Percentiles rank a stretch among this genome's conserved stretches.
Conservation (phyloP, 2,329 filamentous ascomycete genomes). For the Fusarium miscanthi region DNA sequence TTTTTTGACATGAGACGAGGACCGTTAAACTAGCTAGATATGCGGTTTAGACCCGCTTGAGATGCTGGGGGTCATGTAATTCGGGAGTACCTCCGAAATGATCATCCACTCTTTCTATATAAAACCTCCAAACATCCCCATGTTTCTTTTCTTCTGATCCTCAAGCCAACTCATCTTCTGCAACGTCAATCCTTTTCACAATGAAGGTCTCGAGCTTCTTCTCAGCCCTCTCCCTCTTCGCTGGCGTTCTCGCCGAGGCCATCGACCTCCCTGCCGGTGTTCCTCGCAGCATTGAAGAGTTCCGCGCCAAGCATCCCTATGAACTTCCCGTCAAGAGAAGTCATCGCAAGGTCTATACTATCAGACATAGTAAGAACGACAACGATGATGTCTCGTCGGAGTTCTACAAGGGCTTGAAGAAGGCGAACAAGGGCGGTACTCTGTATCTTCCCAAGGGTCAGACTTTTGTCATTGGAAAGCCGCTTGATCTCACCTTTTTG, state of each 20-base stretch:
- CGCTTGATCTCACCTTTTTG: conserved; percentile 39
- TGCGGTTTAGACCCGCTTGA: neutral
- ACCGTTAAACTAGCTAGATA: neutral
- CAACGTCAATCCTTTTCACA: neutral
- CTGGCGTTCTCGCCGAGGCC: conserved; percentile 29
- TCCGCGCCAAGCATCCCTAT: conserved; percentile 40
- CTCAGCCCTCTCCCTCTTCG: conserved; percentile 31
- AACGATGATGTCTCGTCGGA: conserved; percentile 38
- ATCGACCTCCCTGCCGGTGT: conserved; percentile 42
- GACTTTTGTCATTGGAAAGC: conserved; percentile 42
- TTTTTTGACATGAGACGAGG: neutral
- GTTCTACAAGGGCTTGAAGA: conserved; percentile 38
- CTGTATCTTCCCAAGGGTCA: conserved; percentile 38
- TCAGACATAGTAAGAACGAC: conserved; percentile 35
- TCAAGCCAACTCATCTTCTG: conserved; percentile 1
- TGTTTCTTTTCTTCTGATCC: neutral
- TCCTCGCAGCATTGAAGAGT: conserved; percentile 41
- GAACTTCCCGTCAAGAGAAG: conserved; percentile 10
- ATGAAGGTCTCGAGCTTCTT: conserved; percentile 42
- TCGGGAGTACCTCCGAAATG: conserved; percentile 12
- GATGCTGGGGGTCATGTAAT: conserved; percentile 13
- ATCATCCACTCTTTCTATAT: conserved; percentile 6
- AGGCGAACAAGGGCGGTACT: conserved; percentile 40
- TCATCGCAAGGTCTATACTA: conserved; percentile 34
- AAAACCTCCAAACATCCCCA: conserved; percentile 1